Percentiles rank a stretch among this genome's conserved stretches.
phyloP scores from a whole-genome alignment of 805 yeast species.

The Debaryomyces maramus region DNA sequence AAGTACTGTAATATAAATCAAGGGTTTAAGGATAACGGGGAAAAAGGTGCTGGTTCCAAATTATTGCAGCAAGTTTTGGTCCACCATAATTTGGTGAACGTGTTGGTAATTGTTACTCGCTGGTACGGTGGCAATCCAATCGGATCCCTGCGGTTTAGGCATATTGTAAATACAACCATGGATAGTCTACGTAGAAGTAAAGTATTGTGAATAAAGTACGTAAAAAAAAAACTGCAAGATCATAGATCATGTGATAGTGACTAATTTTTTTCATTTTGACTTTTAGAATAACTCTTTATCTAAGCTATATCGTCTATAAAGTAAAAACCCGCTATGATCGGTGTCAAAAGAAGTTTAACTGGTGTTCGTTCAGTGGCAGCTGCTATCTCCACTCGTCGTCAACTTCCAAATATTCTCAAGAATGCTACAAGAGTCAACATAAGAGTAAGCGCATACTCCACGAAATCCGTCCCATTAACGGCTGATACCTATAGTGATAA shows the following conservation, averaged over 20 bases:
- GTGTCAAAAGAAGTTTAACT: not conserved
- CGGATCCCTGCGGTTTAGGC: constrained; percentile 71
- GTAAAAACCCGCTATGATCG: not conserved
- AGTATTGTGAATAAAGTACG: too few species aligned
- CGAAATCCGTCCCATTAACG: constrained; percentile 53
- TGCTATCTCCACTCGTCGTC: not conserved
- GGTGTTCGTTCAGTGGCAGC: not conserved
- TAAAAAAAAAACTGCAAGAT: not conserved
- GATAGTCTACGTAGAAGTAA: constrained; percentile 5
- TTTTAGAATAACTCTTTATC: not conserved
- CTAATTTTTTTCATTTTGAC: not conserved
- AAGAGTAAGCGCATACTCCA: constrained; percentile 17
- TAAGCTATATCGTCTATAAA: not conserved
- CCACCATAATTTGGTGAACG: constrained; percentile 48
- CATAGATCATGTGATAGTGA: constrained; percentile 1
- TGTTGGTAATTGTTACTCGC: constrained; percentile 66
- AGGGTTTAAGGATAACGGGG: constrained; percentile 72
- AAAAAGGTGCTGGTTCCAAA: constrained; percentile 69
- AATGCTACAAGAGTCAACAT: not conserved
- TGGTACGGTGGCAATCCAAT: constrained; percentile 83
- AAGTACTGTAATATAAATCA: constrained; percentile 41
- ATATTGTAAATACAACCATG: constrained; percentile 47
- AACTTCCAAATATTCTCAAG: not conserved
- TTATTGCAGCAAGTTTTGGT: constrained; percentile 54
- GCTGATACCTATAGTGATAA: constrained; percentile 64